A percentile compares a stretch with the other conserved stretches of the same genome.
phyloP scores from a whole-genome alignment of 768 basidiomycete species.

The Cystofilobasidium macerans region DNA sequence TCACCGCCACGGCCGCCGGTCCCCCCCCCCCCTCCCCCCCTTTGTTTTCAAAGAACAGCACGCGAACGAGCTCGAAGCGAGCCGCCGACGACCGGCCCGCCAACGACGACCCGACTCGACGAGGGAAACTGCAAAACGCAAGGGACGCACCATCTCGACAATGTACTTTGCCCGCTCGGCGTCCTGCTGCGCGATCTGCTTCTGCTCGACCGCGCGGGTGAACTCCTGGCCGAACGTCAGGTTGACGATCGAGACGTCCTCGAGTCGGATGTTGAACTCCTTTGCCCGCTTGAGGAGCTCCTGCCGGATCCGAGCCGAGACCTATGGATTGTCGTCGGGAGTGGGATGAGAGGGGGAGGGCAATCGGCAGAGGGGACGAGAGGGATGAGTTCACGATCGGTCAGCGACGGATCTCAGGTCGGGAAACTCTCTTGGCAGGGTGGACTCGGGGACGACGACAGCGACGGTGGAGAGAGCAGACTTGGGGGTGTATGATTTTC shows the following conservation, averaged over 20 bases:
- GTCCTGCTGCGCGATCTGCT: slow-evolving; percentile 99
- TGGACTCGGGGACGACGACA: too few relatives aligned
- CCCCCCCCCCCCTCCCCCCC: too few relatives aligned
- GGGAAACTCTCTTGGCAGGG: too few relatives aligned
- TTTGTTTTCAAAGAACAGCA: too few relatives aligned
- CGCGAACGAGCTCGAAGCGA: too few relatives aligned
- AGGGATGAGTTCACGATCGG: not conserved
- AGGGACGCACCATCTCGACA: slow-evolving; percentile 72
- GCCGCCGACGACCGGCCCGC: too few relatives aligned
- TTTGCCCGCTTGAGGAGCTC: slow-evolving; percentile 86
- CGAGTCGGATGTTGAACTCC: slow-evolving; percentile 89
- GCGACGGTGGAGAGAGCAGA: too few relatives aligned
- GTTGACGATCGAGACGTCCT: slow-evolving; percentile 82
- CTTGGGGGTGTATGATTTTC: too few relatives aligned
- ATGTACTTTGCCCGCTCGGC: slow-evolving; percentile 98
- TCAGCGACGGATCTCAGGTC: too few relatives aligned
- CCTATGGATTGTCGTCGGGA: slow-evolving; percentile 41
- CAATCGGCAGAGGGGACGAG: not conserved
- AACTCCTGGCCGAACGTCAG: slow-evolving; percentile 43
- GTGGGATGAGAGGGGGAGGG: not conserved
- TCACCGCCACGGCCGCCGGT: too few relatives aligned
- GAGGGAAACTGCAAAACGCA: not conserved
- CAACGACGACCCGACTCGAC: too few relatives aligned
- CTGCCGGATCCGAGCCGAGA: slow-evolving; percentile 79
- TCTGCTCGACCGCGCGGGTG: slow-evolving; percentile 82